phyloP scores from a whole-genome alignment of 441 rosid species.

The Arabidopsis lyrata region DNA sequence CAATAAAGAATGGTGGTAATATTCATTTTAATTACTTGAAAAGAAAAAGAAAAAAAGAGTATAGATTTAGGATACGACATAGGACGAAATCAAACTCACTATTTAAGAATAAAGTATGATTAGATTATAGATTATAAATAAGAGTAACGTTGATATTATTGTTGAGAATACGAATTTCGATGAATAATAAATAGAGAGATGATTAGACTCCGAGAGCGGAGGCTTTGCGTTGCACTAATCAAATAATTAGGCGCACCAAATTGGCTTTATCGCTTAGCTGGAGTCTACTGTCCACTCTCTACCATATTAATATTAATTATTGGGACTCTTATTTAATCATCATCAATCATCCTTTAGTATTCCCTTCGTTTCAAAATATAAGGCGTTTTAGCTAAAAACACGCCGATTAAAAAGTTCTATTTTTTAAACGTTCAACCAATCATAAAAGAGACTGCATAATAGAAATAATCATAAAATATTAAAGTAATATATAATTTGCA shows the following conservation, averaged over 20 bases:
- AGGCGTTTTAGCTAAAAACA: too few species aligned
- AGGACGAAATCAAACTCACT: background rate
- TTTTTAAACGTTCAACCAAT: too few species aligned
- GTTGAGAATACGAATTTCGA: constrained; percentile 17
- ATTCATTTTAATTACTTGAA: background rate
- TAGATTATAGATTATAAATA: background rate
- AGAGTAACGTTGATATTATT: constrained; percentile 12
- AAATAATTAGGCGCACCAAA: constrained; percentile 45
- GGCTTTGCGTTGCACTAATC: constrained; percentile 37
- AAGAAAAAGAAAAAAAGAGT: background rate
- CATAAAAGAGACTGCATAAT: too few species aligned
- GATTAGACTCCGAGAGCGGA: constrained; percentile 35
- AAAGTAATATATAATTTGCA: too few species aligned
- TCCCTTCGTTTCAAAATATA: too few species aligned
- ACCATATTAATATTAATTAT: constrained; percentile 22
- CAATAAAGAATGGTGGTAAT: background rate
- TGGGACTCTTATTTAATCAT: background rate
- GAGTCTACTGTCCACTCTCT: constrained; percentile 31
- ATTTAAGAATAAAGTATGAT: constrained; percentile 2
- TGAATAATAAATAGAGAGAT: constrained; percentile 14
- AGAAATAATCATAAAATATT: too few species aligned
- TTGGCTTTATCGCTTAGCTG: constrained; percentile 44
- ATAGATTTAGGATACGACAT: constrained; percentile 11
- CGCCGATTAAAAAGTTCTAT: too few species aligned
- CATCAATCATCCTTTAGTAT: background rate